Conservation (phyloP, 2,329 filamentous ascomycete species). For the Clathrospora elynae region DNA sequence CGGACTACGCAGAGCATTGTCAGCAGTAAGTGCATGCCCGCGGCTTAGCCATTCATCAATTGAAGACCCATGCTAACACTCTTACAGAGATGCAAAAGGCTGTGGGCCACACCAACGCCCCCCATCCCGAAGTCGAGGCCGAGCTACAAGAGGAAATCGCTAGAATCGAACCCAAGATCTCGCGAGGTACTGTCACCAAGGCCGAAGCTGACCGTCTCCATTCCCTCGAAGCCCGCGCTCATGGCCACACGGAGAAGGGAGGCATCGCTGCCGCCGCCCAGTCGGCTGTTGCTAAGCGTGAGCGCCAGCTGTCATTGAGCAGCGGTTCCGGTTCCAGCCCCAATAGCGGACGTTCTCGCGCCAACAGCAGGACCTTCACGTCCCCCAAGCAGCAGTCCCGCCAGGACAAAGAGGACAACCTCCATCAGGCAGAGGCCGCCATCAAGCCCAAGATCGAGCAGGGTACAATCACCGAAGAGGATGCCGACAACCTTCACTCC, state of each 20-base stretch:
- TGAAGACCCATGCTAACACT: conserved; percentile 10
- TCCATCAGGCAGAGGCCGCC: conserved; percentile 34
- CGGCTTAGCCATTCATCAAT: neutral
- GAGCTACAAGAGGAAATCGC: conserved; percentile 38
- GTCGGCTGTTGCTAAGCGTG: conserved; percentile 45
- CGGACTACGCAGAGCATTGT: conserved; percentile 33
- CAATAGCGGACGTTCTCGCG: conserved; percentile 10
- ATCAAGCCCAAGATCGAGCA: conserved; percentile 42
- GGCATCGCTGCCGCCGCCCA: conserved; percentile 49
- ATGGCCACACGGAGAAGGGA: conserved; percentile 43
- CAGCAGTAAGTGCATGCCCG: conserved; percentile 32
- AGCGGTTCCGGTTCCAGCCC: conserved; percentile 9
- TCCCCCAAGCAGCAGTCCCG: conserved; percentile 36
- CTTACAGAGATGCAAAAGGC: conserved; percentile 39
- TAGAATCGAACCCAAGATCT: conserved; percentile 42
- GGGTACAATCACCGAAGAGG: conserved; percentile 43
- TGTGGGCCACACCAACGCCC: conserved; percentile 29
- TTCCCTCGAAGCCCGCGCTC: conserved; percentile 49
- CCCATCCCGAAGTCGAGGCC: conserved; percentile 39
- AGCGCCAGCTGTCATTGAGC: conserved; percentile 26
- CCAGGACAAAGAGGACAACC: conserved; percentile 39
- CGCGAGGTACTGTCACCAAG: conserved; percentile 43
- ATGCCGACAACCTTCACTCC: conserved; percentile 37
- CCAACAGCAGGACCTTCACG: conserved; percentile 19
- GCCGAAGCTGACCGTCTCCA: conserved; percentile 51